Evolutionary conservation across 2,329 filamentous ascomycete species (phyloP).

Genomic region (Rugonectria rugulosa): DNA sequence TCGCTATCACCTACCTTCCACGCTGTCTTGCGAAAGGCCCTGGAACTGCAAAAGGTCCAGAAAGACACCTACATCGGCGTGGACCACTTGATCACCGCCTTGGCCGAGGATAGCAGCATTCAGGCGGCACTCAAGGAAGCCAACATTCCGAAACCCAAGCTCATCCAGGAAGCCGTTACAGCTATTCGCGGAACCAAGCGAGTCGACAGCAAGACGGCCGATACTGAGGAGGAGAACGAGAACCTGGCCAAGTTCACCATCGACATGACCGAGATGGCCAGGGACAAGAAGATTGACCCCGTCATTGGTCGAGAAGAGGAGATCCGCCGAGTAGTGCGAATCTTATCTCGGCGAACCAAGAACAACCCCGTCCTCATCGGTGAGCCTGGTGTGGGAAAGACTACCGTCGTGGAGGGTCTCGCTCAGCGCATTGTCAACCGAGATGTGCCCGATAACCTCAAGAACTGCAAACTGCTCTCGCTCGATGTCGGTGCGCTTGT

Average conservation of each 20-base stretch:
- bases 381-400: constrained; percentile 98
- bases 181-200: constrained; percentile 91
- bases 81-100: constrained; percentile 88
- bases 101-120: constrained; percentile 80
- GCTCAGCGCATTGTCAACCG: constrained; percentile 95
- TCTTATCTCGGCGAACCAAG: constrained; percentile 92
- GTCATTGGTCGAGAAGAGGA: constrained; percentile 98
- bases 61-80: constrained; percentile 95
- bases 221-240: constrained; percentile 91
- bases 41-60: constrained; percentile 94
- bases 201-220: constrained; percentile 95
- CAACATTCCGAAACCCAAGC: constrained; percentile 89
- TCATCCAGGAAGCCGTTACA: constrained; percentile 89
- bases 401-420: constrained; percentile 94
- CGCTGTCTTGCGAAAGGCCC: constrained; percentile 82
- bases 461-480: constrained; percentile 91
- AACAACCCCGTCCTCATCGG: constrained; percentile 99
- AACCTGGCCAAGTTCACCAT: constrained; percentile 98
- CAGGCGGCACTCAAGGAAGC: constrained; percentile 80
- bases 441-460: constrained; percentile 94
- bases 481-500: constrained; percentile 95
- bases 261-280: constrained; percentile 95
- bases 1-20: constrained; percentile 83
- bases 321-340: constrained; percentile 89
- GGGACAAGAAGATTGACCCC: constrained; percentile 97